Conservation (phyloP, 257 asterid genomes). For the Solanum virginianum region DNA sequence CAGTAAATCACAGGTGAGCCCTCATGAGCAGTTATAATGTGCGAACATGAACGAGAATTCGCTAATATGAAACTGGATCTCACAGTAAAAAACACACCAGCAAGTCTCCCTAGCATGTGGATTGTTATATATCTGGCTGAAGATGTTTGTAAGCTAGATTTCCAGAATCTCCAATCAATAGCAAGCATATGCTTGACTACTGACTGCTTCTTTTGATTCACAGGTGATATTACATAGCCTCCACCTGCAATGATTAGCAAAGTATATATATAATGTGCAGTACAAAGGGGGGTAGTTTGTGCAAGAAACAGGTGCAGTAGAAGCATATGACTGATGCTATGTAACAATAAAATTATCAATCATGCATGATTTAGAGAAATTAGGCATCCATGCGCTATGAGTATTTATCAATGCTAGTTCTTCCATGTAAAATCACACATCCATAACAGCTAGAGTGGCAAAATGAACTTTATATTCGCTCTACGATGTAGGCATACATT, state of each 20-base stretch:
- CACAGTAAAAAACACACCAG: constrained; percentile 35
- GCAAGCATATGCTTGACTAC: constrained; percentile 96
- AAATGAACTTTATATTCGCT: neutral
- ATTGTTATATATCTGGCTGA: constrained; percentile 74
- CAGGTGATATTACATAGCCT: constrained; percentile 86
- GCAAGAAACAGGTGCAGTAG: neutral
- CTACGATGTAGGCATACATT: constrained; percentile 48
- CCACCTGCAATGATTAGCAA: constrained; percentile 48
- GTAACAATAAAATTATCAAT: neutral
- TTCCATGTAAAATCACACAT: neutral
- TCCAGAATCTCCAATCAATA: constrained; percentile 94
- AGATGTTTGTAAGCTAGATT: constrained; percentile 46
- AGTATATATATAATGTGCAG: neutral
- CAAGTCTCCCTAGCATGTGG: constrained; percentile 61
- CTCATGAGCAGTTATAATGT: neutral
- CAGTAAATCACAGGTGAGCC: neutral
- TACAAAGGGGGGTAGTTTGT: neutral
- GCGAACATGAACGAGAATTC: neutral
- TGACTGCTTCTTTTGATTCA: constrained; percentile 61
- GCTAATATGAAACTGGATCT: neutral
- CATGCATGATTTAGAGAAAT: neutral
- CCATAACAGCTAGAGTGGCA: neutral
- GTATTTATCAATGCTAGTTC: neutral
- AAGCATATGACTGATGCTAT: neutral
- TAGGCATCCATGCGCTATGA: neutral